phyloP scores from a whole-genome alignment of 2,329 filamentous ascomycete species.

The Aureobasidium sp. region DNA sequence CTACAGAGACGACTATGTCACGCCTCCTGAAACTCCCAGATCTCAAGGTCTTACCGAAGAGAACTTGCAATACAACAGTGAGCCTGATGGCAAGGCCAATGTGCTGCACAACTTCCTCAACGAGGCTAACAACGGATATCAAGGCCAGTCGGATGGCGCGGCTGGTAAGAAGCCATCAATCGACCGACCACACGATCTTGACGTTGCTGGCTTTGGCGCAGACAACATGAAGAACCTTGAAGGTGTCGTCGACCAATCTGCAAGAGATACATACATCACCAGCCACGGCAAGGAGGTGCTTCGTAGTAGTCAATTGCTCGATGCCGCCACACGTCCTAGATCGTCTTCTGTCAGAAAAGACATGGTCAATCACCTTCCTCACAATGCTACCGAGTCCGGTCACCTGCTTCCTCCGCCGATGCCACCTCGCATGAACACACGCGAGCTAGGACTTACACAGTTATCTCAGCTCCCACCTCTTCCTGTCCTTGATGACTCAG shows the following conservation, averaged over 20 bases:
- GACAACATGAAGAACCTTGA: slow-evolving; percentile 60
- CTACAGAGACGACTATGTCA: slow-evolving; percentile 27
- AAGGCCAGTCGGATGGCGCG: slow-evolving; percentile 45
- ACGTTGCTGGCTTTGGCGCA: slow-evolving; percentile 69
- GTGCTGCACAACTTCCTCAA: slow-evolving; percentile 13
- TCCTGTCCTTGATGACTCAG: slow-evolving; percentile 67
- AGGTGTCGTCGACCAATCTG: slow-evolving; percentile 25
- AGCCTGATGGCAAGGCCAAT: slow-evolving; percentile 6
- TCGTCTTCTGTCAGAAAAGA: not conserved
- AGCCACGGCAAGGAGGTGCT: slow-evolving; percentile 62
- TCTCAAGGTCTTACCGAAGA: slow-evolving; percentile 21
- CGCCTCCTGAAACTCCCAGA: slow-evolving; percentile 31
- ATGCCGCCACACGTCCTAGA: not conserved
- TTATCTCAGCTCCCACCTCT: slow-evolving; percentile 64
- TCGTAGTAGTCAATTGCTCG: not conserved
- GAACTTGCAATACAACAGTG: slow-evolving; percentile 20
- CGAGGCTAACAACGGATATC: slow-evolving; percentile 4
- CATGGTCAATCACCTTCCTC: not conserved
- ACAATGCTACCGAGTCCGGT: slow-evolving; percentile 17
- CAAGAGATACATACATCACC: slow-evolving; percentile 48
- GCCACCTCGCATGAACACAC: slow-evolving; percentile 54
- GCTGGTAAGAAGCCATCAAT: slow-evolving; percentile 51
- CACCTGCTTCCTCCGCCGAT: slow-evolving; percentile 50
- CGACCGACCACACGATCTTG: slow-evolving; percentile 52
- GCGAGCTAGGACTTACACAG: slow-evolving; percentile 60